Conservation (phyloP, 2,329 filamentous ascomycete genomes). For the Thielaviopsis punctulata region DNA sequence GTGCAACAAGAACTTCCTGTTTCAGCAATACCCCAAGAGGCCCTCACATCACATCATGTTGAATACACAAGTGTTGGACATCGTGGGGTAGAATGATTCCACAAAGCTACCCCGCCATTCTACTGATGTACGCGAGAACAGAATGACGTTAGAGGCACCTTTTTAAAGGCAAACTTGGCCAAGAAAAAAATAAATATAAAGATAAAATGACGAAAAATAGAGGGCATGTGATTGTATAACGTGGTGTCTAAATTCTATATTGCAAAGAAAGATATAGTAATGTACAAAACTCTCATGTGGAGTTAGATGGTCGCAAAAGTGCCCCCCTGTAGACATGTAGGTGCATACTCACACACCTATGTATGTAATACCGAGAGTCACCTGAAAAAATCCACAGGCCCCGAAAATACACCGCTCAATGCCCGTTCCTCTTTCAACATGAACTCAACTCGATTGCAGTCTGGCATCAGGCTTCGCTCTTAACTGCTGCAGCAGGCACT, state of each 20-base stretch:
- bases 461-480: too few relatives aligned
- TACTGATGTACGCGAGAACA: too few relatives aligned
- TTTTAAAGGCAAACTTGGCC: too few relatives aligned
- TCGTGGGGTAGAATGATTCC: background rate
- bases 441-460: too few relatives aligned
- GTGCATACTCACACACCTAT: background rate
- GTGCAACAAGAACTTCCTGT: background rate
- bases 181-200: too few relatives aligned
- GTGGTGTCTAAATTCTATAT: background rate
- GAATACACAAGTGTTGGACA: background rate
- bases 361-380: background rate
- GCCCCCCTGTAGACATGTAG: too few relatives aligned
- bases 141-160: too few relatives aligned
- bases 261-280: background rate
- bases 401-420: background rate
- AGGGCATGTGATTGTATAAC: too few relatives aligned
- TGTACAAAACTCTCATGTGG: background rate
- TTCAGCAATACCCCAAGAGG: background rate
- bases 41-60: background rate
- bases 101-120: background rate
- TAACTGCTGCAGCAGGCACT: constrained; percentile 2
- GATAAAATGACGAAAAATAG: background rate
- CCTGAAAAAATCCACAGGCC: background rate
- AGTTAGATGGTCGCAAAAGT: background rate
- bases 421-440: too few relatives aligned